Evolutionary conservation across 345 rosid species (phyloP), one percentile per base, ranked within the genome.

Genomic region (Eucalyptus tenuipes): DNA sequence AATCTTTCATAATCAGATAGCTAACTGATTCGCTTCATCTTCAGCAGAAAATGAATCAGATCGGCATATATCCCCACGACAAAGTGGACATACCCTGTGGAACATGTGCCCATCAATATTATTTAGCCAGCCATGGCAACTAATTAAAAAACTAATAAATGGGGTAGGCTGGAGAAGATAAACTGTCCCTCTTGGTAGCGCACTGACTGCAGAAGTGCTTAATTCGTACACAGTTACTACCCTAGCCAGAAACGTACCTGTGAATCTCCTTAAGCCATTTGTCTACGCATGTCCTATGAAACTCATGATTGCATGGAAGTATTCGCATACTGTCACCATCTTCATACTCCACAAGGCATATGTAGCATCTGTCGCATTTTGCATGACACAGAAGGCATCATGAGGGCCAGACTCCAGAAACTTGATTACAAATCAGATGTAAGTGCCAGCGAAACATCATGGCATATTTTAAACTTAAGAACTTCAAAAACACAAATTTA

Each of bases 231-330:
- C 82, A 11, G 42, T 75, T 40, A 75, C 47, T 20, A 48, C 47
- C 8, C 15, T 33, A 27, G 87, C 47, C 55, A 53, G 66, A 61
- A 68, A 59, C 40, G 45, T 95, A 98, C 99, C 99, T 98, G 93
- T 98, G 99, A 89, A 98, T 94, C 95, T 98, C 99, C 90, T 95
- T 98, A 61, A 98, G 97, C 99, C 99, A 98, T 92, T 95, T 98
- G 92, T 98, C 99, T 88, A 98, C 91, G 89, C 99, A 98, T 33
- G 94, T 89, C 88, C 90, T 94, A 81, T 98, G 99, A 88, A 97
- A 98, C 75, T 96, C 98, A 89, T 98, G 98, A 92, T 94, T 93
- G 92, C 99, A 98, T 12, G 99, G 99, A 91, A 98, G 90, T 89
- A 96, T 88, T 80, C 99, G 93, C 93, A 97, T 91, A 90, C 91